phyloP scores from a whole-genome alignment of 2,329 filamentous ascomycete genomes.

The Thelonectria discophora region DNA sequence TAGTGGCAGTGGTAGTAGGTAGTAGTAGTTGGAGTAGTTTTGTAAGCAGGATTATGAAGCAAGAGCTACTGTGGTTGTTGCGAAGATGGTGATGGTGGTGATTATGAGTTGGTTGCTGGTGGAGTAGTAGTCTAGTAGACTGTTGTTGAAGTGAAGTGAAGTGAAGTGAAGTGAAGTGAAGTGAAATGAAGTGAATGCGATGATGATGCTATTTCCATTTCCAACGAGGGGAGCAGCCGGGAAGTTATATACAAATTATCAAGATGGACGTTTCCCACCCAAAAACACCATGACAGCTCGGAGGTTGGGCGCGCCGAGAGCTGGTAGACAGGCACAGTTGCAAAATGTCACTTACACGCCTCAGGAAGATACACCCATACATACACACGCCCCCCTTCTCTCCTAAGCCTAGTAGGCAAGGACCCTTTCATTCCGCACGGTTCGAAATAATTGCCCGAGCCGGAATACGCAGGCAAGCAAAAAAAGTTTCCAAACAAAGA shows the following conservation, averaged over 20 bases:
- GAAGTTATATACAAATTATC: constrained; percentile 21
- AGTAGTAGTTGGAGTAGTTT: constrained; percentile 7
- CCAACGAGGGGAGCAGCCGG: constrained; percentile 3
- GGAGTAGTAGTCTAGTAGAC: background rate
- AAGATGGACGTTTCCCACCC: background rate
- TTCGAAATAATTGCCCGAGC: background rate
- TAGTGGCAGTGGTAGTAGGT: background rate
- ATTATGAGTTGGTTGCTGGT: constrained; percentile 12
- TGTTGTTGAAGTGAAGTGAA: background rate
- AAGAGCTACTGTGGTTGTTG: background rate
- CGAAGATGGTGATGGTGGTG: too few species aligned
- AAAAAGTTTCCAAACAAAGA: constrained; percentile 35
- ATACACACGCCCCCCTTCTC: too few species aligned
- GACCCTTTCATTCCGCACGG: background rate
- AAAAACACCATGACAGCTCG: too few species aligned
- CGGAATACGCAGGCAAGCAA: background rate
- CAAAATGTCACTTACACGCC: background rate
- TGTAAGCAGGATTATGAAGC: background rate
- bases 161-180: too few species aligned
- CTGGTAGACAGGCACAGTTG: background rate
- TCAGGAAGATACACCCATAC: background rate
- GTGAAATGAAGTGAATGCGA: background rate
- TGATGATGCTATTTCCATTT: constrained; percentile 21
- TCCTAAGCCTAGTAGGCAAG: background rate
- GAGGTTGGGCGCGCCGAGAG: background rate